Conservation (phyloP, 139 green algal species). For the Haematococcus sp. region DNA sequence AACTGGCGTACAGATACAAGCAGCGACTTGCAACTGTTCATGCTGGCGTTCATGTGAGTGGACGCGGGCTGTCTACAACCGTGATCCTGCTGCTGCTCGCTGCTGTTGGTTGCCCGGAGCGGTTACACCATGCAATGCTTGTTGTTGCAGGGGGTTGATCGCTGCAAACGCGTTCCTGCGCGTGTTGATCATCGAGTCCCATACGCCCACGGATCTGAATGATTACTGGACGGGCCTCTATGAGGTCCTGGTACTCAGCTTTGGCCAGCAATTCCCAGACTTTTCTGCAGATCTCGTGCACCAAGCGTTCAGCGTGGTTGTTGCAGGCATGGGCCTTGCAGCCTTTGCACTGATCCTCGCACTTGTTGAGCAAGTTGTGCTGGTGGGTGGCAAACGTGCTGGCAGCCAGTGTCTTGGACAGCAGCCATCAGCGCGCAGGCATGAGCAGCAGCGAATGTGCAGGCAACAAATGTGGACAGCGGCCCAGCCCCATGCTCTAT, state of each 20-base stretch:
- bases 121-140: no score
- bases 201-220: not conserved
- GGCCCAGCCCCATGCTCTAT: no score
- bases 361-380: constrained; percentile 50
- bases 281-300: not conserved
- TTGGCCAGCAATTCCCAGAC: constrained; percentile 33
- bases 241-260: constrained; percentile 9
- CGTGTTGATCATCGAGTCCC: no score
- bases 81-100: not conserved
- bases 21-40: constrained; percentile 76
- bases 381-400: not conserved
- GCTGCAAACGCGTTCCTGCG: no score
- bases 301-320: constrained; percentile 43
- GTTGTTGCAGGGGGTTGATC: no score
- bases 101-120: not conserved
- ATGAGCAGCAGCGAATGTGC: not conserved
- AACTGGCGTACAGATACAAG: no score
- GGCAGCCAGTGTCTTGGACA: not conserved
- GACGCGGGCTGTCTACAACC: not conserved
- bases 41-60: not conserved
- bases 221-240: constrained; percentile 10
- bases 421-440: not conserved
- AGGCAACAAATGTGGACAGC: no score
- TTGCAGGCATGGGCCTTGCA: constrained; percentile 43
- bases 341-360: constrained; percentile 68